Conservation (phyloP, 495 filamentous ascomycete species). For the Daldinia bambusicola region DNA sequence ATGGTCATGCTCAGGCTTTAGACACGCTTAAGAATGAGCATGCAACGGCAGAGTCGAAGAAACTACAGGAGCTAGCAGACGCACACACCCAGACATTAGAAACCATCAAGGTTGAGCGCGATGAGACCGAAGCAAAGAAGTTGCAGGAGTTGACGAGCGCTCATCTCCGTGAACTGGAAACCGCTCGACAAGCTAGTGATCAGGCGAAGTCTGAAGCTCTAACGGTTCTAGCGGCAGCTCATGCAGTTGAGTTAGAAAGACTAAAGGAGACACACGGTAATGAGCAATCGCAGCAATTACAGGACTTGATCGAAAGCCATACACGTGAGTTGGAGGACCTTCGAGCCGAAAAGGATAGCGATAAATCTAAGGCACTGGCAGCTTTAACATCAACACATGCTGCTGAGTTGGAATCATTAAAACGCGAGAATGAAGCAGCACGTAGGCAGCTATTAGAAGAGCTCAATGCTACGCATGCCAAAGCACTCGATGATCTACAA, state of each 20-base stretch:
- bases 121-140: constrained; percentile 27
- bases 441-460: constrained; percentile 30
- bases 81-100: constrained; percentile 27
- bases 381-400: constrained; percentile 28
- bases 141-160: constrained; percentile 25
- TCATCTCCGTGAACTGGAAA: constrained; percentile 33
- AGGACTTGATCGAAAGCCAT: constrained; percentile 15
- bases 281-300: background rate
- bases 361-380: constrained; percentile 24
- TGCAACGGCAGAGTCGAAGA: constrained; percentile 24
- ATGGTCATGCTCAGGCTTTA: constrained; percentile 29
- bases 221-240: constrained; percentile 10
- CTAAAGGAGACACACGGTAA: constrained; percentile 8
- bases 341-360: constrained; percentile 13
- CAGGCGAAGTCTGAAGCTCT: constrained; percentile 27
- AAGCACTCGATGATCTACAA: constrained; percentile 18
- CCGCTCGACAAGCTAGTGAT: constrained; percentile 26
- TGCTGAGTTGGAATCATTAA: constrained; percentile 27
- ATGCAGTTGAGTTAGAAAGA: constrained; percentile 28
- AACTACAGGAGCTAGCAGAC: constrained; percentile 32
- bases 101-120: constrained; percentile 31
- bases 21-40: constrained; percentile 31
- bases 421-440: constrained; percentile 23
- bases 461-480: constrained; percentile 27
- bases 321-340: constrained; percentile 22